Evolutionary conservation across 192 early-diverging fungal genomes (phyloP).

Genomic region (Gamsiella multidivaricata): DNA sequence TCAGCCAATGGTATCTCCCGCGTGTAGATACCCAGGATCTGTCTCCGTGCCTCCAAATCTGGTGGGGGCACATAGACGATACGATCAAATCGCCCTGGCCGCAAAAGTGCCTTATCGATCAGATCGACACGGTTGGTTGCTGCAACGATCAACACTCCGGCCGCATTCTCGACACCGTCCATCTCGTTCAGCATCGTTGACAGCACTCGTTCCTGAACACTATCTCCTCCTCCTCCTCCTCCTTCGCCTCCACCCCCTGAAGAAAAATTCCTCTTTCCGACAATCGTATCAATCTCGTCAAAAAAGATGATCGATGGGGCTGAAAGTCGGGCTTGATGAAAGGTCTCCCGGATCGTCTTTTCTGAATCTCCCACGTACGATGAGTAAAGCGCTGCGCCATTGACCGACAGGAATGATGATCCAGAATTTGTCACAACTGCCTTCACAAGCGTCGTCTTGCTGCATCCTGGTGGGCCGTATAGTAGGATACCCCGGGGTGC

Average conservation of each 20-base stretch:
- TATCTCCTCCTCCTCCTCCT: slow-evolving; percentile 69
- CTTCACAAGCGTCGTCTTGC: slow-evolving; percentile 95
- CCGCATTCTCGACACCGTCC: slow-evolving; percentile 86
- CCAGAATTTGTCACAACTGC: slow-evolving; percentile 83
- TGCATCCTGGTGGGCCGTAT: slow-evolving; percentile 97
- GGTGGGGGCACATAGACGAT: slow-evolving; percentile 81
- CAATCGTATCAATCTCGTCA: slow-evolving; percentile 97
- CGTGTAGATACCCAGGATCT: slow-evolving; percentile 64
- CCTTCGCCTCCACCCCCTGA: slow-evolving; percentile 58
- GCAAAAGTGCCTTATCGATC: slow-evolving; percentile 85
- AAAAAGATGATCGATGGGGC: slow-evolving; percentile 93
- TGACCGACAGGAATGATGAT: slow-evolving; percentile 82
- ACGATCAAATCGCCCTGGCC: slow-evolving; percentile 88
- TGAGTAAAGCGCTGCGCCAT: slow-evolving; percentile 83
- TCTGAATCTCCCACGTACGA: slow-evolving; percentile 91
- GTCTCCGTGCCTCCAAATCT: slow-evolving; percentile 57
- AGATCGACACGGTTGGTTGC: slow-evolving; percentile 91
- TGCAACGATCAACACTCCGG: slow-evolving; percentile 80
- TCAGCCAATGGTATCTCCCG: slow-evolving; percentile 60
- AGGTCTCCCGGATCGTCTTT: slow-evolving; percentile 77
- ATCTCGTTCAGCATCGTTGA: slow-evolving; percentile 88
- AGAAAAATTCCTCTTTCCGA: slow-evolving; percentile 82
- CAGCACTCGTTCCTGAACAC: slow-evolving; percentile 83
- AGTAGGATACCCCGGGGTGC: slow-evolving; percentile 91
- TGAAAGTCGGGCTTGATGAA: slow-evolving; percentile 81